phyloP scores from a whole-genome alignment of 202 grass and related monocot genomes.

The Thinopyrum obtusiflorum region DNA sequence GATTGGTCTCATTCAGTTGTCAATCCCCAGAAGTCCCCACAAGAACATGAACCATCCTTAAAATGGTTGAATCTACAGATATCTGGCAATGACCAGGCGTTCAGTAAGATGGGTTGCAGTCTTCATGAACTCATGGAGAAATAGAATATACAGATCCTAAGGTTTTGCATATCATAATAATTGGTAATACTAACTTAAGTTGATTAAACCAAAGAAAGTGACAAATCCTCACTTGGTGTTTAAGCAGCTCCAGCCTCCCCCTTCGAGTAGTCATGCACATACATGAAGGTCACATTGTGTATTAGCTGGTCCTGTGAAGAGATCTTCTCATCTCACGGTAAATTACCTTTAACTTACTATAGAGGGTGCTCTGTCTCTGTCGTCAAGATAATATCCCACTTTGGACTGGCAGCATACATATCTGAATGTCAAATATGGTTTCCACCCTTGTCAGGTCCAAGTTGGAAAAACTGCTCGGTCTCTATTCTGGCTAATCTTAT shows the following conservation, averaged over 20 bases:
- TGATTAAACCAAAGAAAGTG: constrained; percentile 30
- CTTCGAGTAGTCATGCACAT: constrained; percentile 24
- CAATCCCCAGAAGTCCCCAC: constrained; percentile 52
- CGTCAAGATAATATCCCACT: constrained; percentile 18
- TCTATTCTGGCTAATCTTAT: constrained; percentile 6
- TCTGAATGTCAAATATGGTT: constrained; percentile 32
- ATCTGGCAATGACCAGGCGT: constrained; percentile 21
- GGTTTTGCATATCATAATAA: constrained; percentile 14
- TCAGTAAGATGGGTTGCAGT: constrained; percentile 21
- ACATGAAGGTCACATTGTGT: constrained; percentile 1
- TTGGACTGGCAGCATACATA: constrained; percentile 29
- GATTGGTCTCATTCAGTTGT: constrained; percentile 46
- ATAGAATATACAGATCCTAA: constrained; percentile 30
- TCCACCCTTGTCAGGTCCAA: constrained; percentile 28
- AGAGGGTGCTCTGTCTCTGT: constrained; percentile 23
- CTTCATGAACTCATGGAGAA: constrained; percentile 9
- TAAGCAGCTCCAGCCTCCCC: constrained; percentile 1
- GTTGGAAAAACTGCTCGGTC: constrained; percentile 20
- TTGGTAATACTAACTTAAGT: background rate
- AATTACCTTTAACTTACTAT: constrained; percentile 13
- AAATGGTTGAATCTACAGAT: constrained; percentile 52
- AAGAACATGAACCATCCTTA: constrained; percentile 55
- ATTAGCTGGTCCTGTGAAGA: background rate
- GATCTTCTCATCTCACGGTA: constrained; percentile 12
- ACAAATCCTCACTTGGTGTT: constrained; percentile 27